phyloP scores from a whole-genome alignment of 148 eudicot genomes.

The Salicornia ramosissima region DNA sequence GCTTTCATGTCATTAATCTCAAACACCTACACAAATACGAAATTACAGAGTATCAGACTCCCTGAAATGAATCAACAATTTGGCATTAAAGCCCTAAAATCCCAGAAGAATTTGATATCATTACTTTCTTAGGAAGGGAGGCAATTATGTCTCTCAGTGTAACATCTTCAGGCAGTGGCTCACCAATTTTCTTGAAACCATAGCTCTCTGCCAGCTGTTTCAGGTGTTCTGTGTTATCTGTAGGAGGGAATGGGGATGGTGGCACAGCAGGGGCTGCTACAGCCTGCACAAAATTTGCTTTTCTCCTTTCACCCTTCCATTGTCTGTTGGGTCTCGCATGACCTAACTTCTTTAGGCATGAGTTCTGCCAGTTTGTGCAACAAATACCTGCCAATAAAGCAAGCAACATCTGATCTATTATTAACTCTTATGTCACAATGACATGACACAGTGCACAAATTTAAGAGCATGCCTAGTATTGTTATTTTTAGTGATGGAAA shows the following conservation, averaged over 20 bases:
- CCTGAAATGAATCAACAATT: conserved; percentile 9
- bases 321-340: conserved; percentile 27
- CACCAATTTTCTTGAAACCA: conserved; percentile 85
- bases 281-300: conserved; percentile 38
- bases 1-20: conserved; percentile 90
- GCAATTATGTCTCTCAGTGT: conserved; percentile 64
- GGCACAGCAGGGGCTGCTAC: conserved; percentile 57
- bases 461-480: not conserved
- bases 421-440: not conserved
- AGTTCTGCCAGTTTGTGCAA: conserved; percentile 18
- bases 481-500: too few relatives aligned
- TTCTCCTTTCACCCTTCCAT: conserved; percentile 25
- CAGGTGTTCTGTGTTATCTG: conserved; percentile 47
- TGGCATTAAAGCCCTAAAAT: not conserved
- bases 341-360: conserved; percentile 14
- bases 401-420: not conserved
- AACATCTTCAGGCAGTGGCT: conserved; percentile 76
- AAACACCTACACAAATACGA: conserved; percentile 57
- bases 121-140: conserved; percentile 75
- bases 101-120: not conserved
- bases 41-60: too few relatives aligned
- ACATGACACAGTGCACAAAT: not conserved
- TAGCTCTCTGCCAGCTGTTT: conserved; percentile 59
- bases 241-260: conserved; percentile 42
- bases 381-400: conserved; percentile 5